A percentile compares a stretch with the other conserved stretches of the same genome.
These are phyloP conservation scores for Emmonsia crescens DNA, from an alignment of 2,329 filamentous ascomycete genomes.

Conservation along the genomic window DNA sequence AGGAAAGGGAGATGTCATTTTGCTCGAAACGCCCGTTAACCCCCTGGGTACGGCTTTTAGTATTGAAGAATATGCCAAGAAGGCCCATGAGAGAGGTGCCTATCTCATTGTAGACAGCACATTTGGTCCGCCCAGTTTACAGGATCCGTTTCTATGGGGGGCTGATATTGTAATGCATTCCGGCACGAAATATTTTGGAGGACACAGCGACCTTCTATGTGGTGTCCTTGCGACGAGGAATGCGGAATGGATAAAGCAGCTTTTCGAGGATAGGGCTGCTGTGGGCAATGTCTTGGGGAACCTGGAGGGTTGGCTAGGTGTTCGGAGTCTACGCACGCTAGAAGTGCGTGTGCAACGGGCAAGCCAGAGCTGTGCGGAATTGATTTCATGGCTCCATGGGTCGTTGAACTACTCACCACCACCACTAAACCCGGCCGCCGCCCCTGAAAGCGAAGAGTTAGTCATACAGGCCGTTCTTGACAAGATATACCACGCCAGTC, in stretches of 20 bases:
- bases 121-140: conserved; percentile 80
- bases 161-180: conserved; percentile 86
- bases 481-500: conserved; percentile 61
- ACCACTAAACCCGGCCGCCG: conserved; percentile 15
- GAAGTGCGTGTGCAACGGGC: conserved; percentile 72
- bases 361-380: conserved; percentile 54
- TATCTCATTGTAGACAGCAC: conserved; percentile 78
- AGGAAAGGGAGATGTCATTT: conserved; percentile 68
- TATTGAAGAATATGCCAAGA: conserved; percentile 58
- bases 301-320: conserved; percentile 83
- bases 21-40: conserved; percentile 90
- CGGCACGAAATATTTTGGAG: conserved; percentile 95
- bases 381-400: conserved; percentile 62
- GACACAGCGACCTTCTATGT: conserved; percentile 86
- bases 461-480: conserved; percentile 45
- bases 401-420: conserved; percentile 28
- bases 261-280: conserved; percentile 59
- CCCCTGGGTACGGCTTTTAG: conserved; percentile 72
- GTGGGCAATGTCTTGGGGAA: conserved; percentile 79
- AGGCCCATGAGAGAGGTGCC: conserved; percentile 62
- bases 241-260: conserved; percentile 46
- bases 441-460: conserved; percentile 31
- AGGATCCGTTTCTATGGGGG: conserved; percentile 71
- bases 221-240: conserved; percentile 64
- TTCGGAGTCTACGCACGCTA: conserved; percentile 74